Evolutionary conservation across 805 yeast species (phyloP).

Genomic region (Saccharomycopsis guyanensis): DNA sequence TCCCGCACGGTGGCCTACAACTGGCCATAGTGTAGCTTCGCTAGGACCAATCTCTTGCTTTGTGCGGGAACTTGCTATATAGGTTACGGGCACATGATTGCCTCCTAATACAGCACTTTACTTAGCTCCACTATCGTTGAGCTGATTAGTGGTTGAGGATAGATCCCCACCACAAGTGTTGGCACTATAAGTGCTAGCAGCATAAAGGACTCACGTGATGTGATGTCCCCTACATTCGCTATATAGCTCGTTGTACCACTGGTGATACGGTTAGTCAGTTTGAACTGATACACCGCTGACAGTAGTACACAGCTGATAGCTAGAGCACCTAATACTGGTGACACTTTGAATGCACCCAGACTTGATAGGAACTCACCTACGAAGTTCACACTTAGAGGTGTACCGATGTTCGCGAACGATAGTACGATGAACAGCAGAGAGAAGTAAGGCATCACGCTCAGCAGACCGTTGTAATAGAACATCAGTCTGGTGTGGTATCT

Average conservation of each 20-base stretch:
- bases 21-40: no score
- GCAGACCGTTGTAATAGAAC: conserved; percentile 23
- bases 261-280: conserved; percentile 25
- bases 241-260: conserved; percentile 22
- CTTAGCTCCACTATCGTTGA: no score
- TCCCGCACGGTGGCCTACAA: no score
- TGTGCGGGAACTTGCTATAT: no score
- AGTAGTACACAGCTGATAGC: conserved; percentile 23
- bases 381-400: conserved; percentile 24
- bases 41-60: no score
- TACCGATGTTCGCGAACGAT: conserved; percentile 24
- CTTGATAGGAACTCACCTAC: conserved; percentile 24
- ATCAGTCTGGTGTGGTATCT: conserved; percentile 22
- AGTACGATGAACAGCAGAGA: conserved; percentile 22
- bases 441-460: conserved; percentile 22
- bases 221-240: conserved; percentile 22
- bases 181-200: conserved; percentile 22
- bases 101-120: no score
- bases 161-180: conserved; percentile 24
- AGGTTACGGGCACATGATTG: no score
- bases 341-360: conserved; percentile 22
- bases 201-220: conserved; percentile 22
- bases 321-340: conserved; percentile 21
- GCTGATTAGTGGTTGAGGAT: conserved; percentile 23
- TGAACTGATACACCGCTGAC: conserved; percentile 25